These are phyloP conservation scores for Posidonia oceanica DNA, from an alignment of 116 monocot genomes.

Conservation along the genomic window DNA sequence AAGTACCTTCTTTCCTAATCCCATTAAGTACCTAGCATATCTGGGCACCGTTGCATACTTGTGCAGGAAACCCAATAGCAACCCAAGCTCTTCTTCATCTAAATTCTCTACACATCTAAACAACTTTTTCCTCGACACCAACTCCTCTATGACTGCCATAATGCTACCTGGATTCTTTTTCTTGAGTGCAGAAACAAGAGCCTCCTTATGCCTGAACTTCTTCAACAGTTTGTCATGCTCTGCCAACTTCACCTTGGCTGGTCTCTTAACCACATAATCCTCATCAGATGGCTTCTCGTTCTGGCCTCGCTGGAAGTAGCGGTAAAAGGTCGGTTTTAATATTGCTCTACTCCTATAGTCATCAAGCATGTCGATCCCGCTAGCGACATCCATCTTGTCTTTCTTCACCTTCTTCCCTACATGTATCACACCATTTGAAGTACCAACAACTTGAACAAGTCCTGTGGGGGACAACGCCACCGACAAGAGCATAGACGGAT, in stretches of 20 bases:
- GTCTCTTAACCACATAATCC: slow-evolving; percentile 45
- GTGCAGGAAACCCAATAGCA: slow-evolving; percentile 54
- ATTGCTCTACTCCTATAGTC: slow-evolving; percentile 17
- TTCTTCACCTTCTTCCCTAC: slow-evolving; percentile 44
- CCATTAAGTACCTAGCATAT: slow-evolving; percentile 72
- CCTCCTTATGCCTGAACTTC: slow-evolving; percentile 78
- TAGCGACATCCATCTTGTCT: slow-evolving; percentile 9
- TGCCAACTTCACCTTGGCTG: slow-evolving; percentile 43
- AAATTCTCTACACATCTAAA: slow-evolving; percentile 49
- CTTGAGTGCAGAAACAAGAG: slow-evolving; percentile 48
- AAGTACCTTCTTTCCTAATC: slow-evolving; percentile 54
- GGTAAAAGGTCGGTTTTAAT: slow-evolving; percentile 26
- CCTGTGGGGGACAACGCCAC: slow-evolving; percentile 75
- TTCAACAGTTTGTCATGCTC: slow-evolving; percentile 69
- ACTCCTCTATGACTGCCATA: slow-evolving; percentile 74
- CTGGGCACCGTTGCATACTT: slow-evolving; percentile 52
- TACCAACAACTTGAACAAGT: slow-evolving; percentile 43
- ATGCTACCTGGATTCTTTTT: slow-evolving; percentile 29
- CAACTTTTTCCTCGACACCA: slow-evolving; percentile 82
- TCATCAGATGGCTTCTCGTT: slow-evolving; percentile 40
- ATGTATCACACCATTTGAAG: slow-evolving; percentile 66
- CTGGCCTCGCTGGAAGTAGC: slow-evolving; percentile 69
- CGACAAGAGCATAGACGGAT: slow-evolving; percentile 60
- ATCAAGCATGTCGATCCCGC: slow-evolving; percentile 7
- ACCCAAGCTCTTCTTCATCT: slow-evolving; percentile 50